These are phyloP conservation scores for Xylaria flabelliformis DNA, from an alignment of 495 filamentous ascomycete species.

Conservation along the genomic window DNA sequence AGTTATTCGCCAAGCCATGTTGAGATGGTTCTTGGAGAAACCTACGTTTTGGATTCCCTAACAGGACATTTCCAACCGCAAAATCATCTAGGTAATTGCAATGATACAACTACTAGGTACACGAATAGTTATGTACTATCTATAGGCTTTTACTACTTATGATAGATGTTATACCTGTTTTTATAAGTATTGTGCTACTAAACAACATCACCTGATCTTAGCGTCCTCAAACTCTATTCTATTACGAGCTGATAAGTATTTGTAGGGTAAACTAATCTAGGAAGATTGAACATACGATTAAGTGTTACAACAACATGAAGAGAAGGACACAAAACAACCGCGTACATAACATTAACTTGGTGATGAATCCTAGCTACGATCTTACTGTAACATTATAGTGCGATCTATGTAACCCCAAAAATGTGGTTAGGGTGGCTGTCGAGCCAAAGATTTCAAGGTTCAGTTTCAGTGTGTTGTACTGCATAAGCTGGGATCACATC, in stretches of 20 bases:
- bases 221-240: background rate
- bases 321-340: background rate
- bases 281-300: background rate
- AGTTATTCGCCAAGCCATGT: background rate
- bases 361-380: background rate
- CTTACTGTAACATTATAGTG: background rate
- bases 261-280: background rate
- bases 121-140: background rate
- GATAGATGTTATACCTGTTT: background rate
- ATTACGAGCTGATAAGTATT: background rate
- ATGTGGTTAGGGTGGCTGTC: background rate
- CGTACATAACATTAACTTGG: background rate
- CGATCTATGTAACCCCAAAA: background rate
- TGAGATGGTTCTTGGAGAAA: background rate
- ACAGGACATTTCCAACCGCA: background rate
- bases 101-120: background rate
- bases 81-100: background rate
- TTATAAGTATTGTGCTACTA: background rate
- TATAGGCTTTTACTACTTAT: background rate
- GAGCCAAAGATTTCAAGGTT: background rate
- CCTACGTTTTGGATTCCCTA: background rate
- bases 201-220: background rate
- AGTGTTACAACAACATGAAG: background rate
- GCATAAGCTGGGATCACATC: background rate
- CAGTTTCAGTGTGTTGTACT: conserved; percentile 8